Base-by-base conservation (phyloP, 345 rosid species). In the Rubroshorea leprosula region DNA sequence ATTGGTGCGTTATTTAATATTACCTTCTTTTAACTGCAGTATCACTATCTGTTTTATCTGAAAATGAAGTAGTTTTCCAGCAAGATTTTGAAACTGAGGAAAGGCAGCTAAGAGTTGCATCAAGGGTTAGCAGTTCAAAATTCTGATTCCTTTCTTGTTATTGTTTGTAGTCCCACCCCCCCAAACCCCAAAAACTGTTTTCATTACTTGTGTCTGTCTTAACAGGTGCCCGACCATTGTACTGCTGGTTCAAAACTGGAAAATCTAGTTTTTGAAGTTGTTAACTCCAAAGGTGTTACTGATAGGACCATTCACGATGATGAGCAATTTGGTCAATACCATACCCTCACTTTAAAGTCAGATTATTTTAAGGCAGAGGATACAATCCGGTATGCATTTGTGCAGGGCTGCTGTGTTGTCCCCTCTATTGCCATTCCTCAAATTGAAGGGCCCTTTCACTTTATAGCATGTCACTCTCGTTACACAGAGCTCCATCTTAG, bases 221-320 rank as follows among this genome's bases (percentile, higher is more conserved):
- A 25, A 61, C 64, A 86, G 88, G 68, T 82, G 15, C 88, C 83
- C 0, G 55, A 55, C 49, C 38, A 11, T 35, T 76, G 74, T 56
- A 19, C 49, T 47, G 74, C 80, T 57, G 84, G 88, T 54, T 78
- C 84, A 25, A 63, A 29, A 19, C 76, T 82, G 27, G 69, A 68
- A 68, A 62, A 76, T 67, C 24, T 80, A 11, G 55, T 56, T 11
- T 86, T 86, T 23, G 56, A 63, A 67, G 74, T 86, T 29, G 78
- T 71, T 11, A 65, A 86, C 56, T 54, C 74, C 0, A 38, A 64
- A 22, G 95, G 84, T 43, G 35, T 21, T 18, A 23, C 75, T 45
- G 95, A 83, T 67, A 50, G 51, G 22, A 62, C 58, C 27, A 61
- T 83, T 57, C 81, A 86, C 49, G 60, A 81, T 55, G 83, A 78